These are phyloP conservation scores for Flaveria bidentis DNA, from an alignment of 129 eudicot genomes.

Conservation along the genomic window DNA sequence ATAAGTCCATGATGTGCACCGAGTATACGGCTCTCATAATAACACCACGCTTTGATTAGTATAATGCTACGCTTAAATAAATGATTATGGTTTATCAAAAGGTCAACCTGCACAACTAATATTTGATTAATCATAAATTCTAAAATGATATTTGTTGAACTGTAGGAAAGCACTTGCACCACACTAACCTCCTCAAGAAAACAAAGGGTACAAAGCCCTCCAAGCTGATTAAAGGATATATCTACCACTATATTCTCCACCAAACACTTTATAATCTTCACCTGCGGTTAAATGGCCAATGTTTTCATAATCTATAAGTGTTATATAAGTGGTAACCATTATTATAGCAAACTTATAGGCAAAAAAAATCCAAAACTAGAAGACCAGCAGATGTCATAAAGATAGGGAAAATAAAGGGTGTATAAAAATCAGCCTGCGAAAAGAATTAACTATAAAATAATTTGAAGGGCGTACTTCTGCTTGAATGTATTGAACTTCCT, in stretches of 20 bases:
- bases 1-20: constrained; percentile 99
- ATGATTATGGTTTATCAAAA: constrained; percentile 80
- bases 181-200: constrained; percentile 89
- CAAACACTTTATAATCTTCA: constrained; percentile 89
- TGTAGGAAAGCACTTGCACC: neutral
- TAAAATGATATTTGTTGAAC: neutral
- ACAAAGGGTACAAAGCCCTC: constrained; percentile 98
- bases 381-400: neutral
- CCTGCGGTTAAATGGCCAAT: constrained; percentile 46
- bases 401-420: neutral
- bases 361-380: neutral
- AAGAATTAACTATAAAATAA: neutral
- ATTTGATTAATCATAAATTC: neutral
- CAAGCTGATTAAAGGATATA: constrained; percentile 95
- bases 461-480: constrained; percentile 63
- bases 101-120: constrained; percentile 41
- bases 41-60: constrained; percentile 98
- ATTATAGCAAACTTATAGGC: neutral
- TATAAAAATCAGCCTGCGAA: neutral
- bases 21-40: constrained; percentile 91
- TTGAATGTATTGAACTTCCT: constrained; percentile 90
- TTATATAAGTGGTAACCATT: neutral
- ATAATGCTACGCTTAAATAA: constrained; percentile 92
- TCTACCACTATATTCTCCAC: constrained; percentile 98
- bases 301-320: neutral